These are phyloP conservation scores for Calonectria honghensis DNA, from an alignment of 2,329 filamentous ascomycete genomes.

Conservation along the genomic window DNA sequence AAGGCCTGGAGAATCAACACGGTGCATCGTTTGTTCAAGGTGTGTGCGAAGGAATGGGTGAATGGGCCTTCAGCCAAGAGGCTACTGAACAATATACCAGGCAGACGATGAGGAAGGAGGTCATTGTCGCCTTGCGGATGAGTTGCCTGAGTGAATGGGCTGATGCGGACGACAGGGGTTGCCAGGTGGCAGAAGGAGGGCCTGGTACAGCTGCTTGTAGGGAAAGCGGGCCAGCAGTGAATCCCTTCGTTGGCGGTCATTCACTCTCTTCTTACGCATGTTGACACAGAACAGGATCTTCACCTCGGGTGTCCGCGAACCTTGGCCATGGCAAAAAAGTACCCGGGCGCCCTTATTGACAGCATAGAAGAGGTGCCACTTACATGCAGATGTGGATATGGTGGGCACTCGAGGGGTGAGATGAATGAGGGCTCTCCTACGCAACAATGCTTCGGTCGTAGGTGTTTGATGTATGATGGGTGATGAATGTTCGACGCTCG, in stretches of 20 bases:
- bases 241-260: not conserved
- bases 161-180: not conserved
- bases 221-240: slow-evolving; percentile 5
- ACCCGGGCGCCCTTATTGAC: not conserved
- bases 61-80: not conserved
- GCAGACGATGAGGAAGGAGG: not conserved
- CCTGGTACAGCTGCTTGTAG: not conserved
- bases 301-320: not conserved
- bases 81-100: slow-evolving; percentile 16
- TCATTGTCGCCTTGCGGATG: not conserved
- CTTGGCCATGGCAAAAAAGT: not conserved
- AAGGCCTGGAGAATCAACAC: not conserved
- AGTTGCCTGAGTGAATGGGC: slow-evolving; percentile 10
- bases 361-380: slow-evolving; percentile 16
- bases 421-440: not conserved
- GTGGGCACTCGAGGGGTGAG: not conserved
- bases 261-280: not conserved
- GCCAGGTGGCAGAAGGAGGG: slow-evolving; percentile 13
- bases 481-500: not conserved
- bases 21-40: slow-evolving; percentile 1
- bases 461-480: not conserved
- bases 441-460: not conserved
- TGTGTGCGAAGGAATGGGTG: not conserved
- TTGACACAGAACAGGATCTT: not conserved
- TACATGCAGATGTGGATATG: slow-evolving; percentile 13